Evolutionary conservation across 768 basidiomycete genomes (phyloP).

Genomic region (Rubroboletus pulcherrimus): DNA sequence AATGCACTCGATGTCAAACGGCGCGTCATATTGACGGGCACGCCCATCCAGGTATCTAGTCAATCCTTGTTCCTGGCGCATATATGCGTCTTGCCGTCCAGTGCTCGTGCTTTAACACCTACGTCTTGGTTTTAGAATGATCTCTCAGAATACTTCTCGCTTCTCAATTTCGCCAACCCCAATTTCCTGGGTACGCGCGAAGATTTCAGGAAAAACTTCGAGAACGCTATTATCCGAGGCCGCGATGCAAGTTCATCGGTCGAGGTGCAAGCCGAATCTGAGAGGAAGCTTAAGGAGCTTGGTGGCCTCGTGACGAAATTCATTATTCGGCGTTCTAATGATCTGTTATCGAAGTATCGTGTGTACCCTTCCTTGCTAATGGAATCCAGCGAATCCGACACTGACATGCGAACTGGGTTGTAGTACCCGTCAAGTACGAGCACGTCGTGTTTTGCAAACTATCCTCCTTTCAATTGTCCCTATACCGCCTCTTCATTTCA

Average conservation of each 20-base stretch:
- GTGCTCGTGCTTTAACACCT: not conserved
- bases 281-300: conserved; percentile 89
- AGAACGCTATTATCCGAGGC: conserved; percentile 85
- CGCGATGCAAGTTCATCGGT: conserved; percentile 86
- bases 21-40: conserved; percentile 91
- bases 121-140: conserved; percentile 61
- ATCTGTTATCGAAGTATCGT: conserved; percentile 93
- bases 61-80: not conserved
- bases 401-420: conserved; percentile 8
- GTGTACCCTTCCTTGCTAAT: conserved; percentile 31
- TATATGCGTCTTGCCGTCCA: not conserved
- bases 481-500: conserved; percentile 88
- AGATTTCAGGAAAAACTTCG: conserved; percentile 94
- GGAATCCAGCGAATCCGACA: not conserved
- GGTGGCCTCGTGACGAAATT: conserved; percentile 86
- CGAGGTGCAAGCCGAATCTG: conserved; percentile 70
- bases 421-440: conserved; percentile 99
- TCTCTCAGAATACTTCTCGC: conserved; percentile 89
- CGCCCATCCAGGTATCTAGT: conserved; percentile 73
- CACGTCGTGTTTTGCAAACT: conserved; percentile 92
- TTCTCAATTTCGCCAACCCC: conserved; percentile 91
- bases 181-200: conserved; percentile 83
- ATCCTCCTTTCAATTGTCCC: conserved; percentile 75
- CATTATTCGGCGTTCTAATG: conserved; percentile 93
- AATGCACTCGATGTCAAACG: conserved; percentile 81